phyloP scores from a whole-genome alignment of 179 eudicot species.

The Beta corolliflora region DNA sequence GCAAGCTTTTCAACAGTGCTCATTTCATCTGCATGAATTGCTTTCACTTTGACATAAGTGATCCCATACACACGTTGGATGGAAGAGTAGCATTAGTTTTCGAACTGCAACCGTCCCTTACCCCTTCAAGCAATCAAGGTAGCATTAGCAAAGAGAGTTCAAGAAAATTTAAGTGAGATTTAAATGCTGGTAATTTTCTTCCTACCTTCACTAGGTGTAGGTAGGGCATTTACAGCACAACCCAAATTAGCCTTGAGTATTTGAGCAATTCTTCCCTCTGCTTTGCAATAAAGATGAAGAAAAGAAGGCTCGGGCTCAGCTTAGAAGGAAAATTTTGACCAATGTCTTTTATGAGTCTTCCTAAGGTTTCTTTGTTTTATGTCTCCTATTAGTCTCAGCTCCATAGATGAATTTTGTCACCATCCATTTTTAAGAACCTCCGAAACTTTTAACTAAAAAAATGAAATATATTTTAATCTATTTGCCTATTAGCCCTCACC shows the following conservation, averaged over 20 bases:
- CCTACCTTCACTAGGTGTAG: background rate
- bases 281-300: background rate
- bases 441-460: too few relatives aligned
- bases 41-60: background rate
- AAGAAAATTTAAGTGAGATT: background rate
- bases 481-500: too few relatives aligned
- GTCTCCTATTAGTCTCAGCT: too few relatives aligned
- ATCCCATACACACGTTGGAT: background rate
- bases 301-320: background rate
- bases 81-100: background rate
- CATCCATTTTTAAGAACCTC: background rate
- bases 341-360: too few relatives aligned
- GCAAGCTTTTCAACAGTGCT: background rate
- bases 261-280: background rate
- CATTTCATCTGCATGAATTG: background rate
- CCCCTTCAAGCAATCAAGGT: background rate
- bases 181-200: background rate
- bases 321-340: background rate
- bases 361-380: too few relatives aligned
- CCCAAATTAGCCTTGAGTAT: background rate
- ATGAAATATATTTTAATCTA: too few relatives aligned
- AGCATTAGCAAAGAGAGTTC: background rate
- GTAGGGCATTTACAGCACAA: background rate
- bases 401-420: too few relatives aligned
- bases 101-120: background rate